phyloP scores from a whole-genome alignment of 768 basidiomycete genomes.

The Suillus discolor region DNA sequence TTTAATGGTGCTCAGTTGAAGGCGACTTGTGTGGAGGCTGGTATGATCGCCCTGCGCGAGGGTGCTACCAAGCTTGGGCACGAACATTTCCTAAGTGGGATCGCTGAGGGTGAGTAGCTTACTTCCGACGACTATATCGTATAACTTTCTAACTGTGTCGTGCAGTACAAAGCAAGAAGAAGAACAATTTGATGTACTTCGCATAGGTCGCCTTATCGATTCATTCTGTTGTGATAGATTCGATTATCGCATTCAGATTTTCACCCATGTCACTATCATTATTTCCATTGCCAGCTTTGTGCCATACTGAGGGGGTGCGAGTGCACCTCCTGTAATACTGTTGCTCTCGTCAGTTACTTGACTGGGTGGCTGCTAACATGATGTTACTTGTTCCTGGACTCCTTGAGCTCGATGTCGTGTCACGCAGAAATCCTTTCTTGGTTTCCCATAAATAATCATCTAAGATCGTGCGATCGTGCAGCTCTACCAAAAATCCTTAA shows the following conservation, averaged over 20 bases:
- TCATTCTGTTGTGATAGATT: slow-evolving; percentile 4
- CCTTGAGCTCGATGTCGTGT: background rate
- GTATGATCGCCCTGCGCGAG: slow-evolving; percentile 97
- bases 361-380: background rate
- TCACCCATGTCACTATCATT: background rate
- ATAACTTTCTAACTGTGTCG: slow-evolving; percentile 18
- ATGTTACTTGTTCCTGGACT: background rate
- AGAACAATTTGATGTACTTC: slow-evolving; percentile 96
- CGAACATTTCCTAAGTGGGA: slow-evolving; percentile 95
- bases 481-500: background rate
- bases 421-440: background rate
- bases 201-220: slow-evolving; percentile 48
- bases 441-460: background rate
- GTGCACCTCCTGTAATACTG: background rate
- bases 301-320: background rate
- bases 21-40: slow-evolving; percentile 98
- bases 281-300: background rate
- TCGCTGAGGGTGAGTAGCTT: slow-evolving; percentile 71
- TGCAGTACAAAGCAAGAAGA: slow-evolving; percentile 98
- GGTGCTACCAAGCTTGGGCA: slow-evolving; percentile 87
- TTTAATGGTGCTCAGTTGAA: slow-evolving; percentile 98
- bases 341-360: background rate
- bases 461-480: background rate
- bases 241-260: background rate
- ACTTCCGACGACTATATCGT: slow-evolving; percentile 12